A percentile compares a stretch with the other conserved stretches of the same genome.
Evolutionary conservation across 2,329 filamentous ascomycete genomes (phyloP).

Genomic region (Fusarium miscanthi): DNA sequence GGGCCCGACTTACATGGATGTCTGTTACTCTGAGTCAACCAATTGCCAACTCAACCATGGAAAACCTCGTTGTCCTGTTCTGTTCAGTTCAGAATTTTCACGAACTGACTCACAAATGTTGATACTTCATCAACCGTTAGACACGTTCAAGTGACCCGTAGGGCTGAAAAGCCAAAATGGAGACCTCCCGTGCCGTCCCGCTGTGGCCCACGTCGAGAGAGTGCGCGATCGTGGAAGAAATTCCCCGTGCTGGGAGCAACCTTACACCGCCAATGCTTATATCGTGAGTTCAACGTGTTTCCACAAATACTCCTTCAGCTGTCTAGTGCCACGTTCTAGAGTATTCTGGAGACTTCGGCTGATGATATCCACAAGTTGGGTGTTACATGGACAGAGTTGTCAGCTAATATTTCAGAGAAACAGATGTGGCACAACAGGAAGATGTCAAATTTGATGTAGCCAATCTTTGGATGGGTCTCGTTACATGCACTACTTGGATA

Average conservation of each 20-base stretch:
- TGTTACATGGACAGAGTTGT: not conserved
- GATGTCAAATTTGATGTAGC: not conserved
- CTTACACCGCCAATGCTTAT: constrained; percentile 31
- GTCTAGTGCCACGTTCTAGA: constrained; percentile 11
- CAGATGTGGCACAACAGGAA: not conserved
- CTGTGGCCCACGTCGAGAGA: constrained; percentile 17
- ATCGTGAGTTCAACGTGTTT: constrained; percentile 15
- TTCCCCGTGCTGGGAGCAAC: constrained; percentile 13
- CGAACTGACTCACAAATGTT: constrained; percentile 3
- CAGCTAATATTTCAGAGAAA: not conserved
- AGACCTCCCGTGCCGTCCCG: constrained; percentile 18
- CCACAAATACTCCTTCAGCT: constrained; percentile 3
- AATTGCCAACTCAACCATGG: constrained; percentile 8
- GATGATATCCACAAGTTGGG: constrained; percentile 17
- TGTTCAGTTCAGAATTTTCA: not conserved
- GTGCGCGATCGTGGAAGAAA: constrained; percentile 1
- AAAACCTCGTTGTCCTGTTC: not conserved
- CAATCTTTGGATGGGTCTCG: not conserved
- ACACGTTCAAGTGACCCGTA: constrained; percentile 13
- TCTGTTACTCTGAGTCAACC: not conserved
- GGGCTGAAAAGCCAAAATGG: constrained; percentile 21
- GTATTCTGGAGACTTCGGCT: not conserved
- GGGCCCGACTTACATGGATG: constrained; percentile 20
- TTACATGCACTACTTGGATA: accelerated
- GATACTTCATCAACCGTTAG: not conserved